Evolutionary conservation across 1,284 basidiomycete genomes (phyloP).

Genomic region (Ganoderma meredithae): DNA sequence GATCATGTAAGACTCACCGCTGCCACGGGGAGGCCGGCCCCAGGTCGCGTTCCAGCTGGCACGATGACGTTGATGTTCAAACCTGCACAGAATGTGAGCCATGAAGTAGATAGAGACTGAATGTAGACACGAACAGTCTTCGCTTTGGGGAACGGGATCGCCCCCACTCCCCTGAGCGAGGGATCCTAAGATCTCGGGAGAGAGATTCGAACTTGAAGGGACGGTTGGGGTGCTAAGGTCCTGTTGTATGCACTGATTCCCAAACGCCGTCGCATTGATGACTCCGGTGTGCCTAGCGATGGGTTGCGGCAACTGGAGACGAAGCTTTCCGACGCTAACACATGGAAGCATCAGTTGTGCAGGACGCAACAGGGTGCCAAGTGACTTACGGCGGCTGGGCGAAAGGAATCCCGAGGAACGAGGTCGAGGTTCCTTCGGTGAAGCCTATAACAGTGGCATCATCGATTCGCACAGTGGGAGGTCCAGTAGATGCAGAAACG

Average conservation of each 20-base stretch:
- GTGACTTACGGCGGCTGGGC: conserved; percentile 50
- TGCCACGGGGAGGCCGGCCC: conserved; percentile 49
- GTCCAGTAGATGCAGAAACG: background rate
- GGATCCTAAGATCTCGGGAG: conserved; percentile 44
- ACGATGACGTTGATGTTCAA: conserved; percentile 64
- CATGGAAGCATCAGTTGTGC: background rate
- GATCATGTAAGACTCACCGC: conserved; percentile 28
- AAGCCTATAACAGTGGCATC: conserved; percentile 23
- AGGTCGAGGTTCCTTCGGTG: conserved; percentile 35
- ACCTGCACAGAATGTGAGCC: conserved; percentile 43
- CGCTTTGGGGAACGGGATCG: conserved; percentile 43
- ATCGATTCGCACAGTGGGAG: conserved; percentile 31
- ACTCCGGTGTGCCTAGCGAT: conserved; percentile 48
- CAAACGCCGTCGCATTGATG: conserved; percentile 50
- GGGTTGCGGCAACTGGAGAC: conserved; percentile 48
- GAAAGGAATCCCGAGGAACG: conserved; percentile 63
- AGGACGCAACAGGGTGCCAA: conserved; percentile 17
- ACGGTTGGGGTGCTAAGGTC: conserved; percentile 39
- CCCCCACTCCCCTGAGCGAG: conserved; percentile 44
- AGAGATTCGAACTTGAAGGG: conserved; percentile 39
- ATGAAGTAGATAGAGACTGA: no score
- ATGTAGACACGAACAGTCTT: conserved; percentile 42
- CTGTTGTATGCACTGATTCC: conserved; percentile 61
- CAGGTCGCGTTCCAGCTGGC: conserved; percentile 47
- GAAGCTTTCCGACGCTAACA: no score